phyloP scores from a whole-genome alignment of 1,284 basidiomycete species.

The Malassezia slooffiae region DNA sequence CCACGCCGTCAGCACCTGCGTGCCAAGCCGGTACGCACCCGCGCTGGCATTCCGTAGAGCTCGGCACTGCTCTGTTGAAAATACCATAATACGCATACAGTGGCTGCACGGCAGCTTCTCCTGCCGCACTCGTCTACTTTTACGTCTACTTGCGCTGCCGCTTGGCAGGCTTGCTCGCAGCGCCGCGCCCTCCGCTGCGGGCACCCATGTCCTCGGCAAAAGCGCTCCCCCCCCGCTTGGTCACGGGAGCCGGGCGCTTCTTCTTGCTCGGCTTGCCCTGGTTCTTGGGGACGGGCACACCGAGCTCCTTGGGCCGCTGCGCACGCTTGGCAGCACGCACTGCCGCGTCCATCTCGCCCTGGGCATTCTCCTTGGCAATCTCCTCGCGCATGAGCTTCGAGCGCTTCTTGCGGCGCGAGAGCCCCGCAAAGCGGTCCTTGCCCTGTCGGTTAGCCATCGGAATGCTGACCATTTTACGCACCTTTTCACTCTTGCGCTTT shows the following conservation, averaged over 20 bases:
- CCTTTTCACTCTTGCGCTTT: slow-evolving; percentile 14
- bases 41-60: too few species aligned
- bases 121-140: too few species aligned
- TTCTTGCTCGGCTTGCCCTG: slow-evolving; percentile 12
- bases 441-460: too few species aligned
- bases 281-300: slow-evolving; percentile 19
- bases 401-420: slow-evolving; percentile 33
- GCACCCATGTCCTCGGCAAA: slow-evolving; percentile 21
- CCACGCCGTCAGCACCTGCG: too few species aligned
- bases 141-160: too few species aligned
- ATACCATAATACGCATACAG: too few species aligned
- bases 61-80: too few species aligned
- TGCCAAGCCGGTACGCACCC: too few species aligned
- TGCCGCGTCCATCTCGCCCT: slow-evolving; percentile 22
- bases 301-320: slow-evolving; percentile 32
- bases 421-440: slow-evolving; percentile 29
- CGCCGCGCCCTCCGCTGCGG: too few species aligned
- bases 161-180: slow-evolving; percentile 4
- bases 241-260: slow-evolving; percentile 6
- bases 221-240: not conserved
- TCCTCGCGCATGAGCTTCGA: slow-evolving; percentile 34
- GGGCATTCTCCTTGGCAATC: slow-evolving; percentile 22
- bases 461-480: too few species aligned
- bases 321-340: slow-evolving; percentile 38
- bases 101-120: too few species aligned